Evolutionary conservation across 208 protist species (phyloP).

Genomic region (Vickermania ingenoplastis): DNA sequence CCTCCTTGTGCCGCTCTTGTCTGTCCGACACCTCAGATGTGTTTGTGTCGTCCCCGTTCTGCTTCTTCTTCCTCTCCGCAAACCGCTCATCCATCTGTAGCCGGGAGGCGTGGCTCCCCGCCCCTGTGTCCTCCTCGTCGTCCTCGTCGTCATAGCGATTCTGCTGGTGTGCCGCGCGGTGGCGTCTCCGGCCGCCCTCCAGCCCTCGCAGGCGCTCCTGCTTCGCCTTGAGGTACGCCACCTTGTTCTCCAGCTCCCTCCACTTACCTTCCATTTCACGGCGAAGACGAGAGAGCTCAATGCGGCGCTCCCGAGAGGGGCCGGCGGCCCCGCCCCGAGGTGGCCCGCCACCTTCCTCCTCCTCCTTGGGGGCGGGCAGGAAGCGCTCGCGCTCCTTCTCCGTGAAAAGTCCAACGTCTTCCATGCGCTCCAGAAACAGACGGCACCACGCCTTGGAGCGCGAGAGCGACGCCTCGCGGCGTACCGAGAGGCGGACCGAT

Average conservation of each 20-base stretch:
- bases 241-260: constrained; percentile 37
- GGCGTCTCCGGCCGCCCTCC: constrained; percentile 49
- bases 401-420: constrained; percentile 48
- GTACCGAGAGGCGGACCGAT: constrained; percentile 8
- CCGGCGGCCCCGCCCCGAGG: not conserved
- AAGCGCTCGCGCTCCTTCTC: constrained; percentile 60
- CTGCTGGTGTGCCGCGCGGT: too few species aligned
- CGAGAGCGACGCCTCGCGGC: constrained; percentile 53
- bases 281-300: constrained; percentile 59
- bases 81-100: too few species aligned
- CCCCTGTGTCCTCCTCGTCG: constrained; percentile 34
- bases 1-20: too few species aligned
- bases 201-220: constrained; percentile 62
- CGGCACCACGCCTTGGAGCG: constrained; percentile 60
- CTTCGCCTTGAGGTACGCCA: constrained; percentile 55
- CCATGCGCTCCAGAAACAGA: constrained; percentile 69
- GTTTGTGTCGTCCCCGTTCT: not conserved
- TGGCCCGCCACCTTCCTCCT: not conserved
- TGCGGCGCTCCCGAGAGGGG: constrained; percentile 42
- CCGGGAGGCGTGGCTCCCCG: constrained; percentile 3
- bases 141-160: too few species aligned
- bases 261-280: constrained; percentile 30
- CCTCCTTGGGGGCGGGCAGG: constrained; percentile 5
- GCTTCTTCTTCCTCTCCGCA: too few species aligned
- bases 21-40: too few species aligned